These are phyloP conservation scores for Rhodotorula sp. DNA, from an alignment of 1,284 basidiomycete genomes.

Conservation along the genomic window DNA sequence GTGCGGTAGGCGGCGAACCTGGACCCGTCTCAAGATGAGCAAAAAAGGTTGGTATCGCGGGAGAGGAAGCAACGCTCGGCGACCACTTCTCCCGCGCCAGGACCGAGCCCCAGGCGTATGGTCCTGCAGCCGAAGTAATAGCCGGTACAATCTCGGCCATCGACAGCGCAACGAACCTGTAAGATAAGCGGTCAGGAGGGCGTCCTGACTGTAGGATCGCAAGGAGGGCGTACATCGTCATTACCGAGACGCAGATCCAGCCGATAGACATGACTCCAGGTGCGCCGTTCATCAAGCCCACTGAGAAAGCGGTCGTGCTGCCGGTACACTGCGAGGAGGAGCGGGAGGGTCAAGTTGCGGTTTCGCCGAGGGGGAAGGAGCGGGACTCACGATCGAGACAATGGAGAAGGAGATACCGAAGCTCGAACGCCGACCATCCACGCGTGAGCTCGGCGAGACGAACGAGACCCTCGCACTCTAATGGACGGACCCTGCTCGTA, in stretches of 20 bases:
- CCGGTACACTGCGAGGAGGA: background rate
- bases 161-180: conserved; percentile 36
- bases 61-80: conserved; percentile 22
- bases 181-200: background rate
- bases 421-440: conserved; percentile 45
- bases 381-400: conserved; percentile 55
- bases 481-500: conserved; percentile 17
- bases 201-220: too few relatives aligned
- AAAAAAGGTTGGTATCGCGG: conserved; percentile 15
- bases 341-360: too few relatives aligned
- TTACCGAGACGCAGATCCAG: conserved; percentile 59
- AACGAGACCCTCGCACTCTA: background rate
- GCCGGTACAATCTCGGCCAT: conserved; percentile 51
- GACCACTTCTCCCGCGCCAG: conserved; percentile 5
- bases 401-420: conserved; percentile 74
- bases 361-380: too few relatives aligned
- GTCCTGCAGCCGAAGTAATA: conserved; percentile 67
- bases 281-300: conserved; percentile 60
- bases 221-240: conserved; percentile 24
- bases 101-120: conserved; percentile 7
- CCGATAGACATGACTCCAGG: conserved; percentile 54
- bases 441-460: conserved; percentile 11
- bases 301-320: conserved; percentile 46
- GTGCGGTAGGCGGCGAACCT: conserved; percentile 37
- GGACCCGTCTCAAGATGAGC: background rate